phyloP scores from a whole-genome alignment of 1,284 basidiomycete species.

The Cryptococcus sp. region DNA sequence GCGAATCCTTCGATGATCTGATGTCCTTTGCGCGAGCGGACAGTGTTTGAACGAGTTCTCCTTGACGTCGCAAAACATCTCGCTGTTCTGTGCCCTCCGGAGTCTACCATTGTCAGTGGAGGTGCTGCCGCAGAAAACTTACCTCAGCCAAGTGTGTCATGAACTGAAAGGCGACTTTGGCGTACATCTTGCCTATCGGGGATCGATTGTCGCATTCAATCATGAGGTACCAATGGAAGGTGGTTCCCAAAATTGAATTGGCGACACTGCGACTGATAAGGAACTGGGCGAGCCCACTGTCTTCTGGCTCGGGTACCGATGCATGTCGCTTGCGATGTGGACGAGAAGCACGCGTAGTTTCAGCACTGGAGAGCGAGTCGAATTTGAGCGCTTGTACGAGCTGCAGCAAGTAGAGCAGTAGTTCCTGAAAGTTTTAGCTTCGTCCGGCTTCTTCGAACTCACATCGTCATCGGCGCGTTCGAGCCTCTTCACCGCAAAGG shows the following conservation, averaged over 20 bases:
- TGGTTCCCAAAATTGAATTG: conserved; percentile 83
- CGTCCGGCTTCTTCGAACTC: conserved; percentile 30
- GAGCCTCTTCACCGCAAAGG: conserved; percentile 90
- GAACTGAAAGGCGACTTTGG: conserved; percentile 82
- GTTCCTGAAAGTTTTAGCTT: conserved; percentile 64
- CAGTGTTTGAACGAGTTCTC: conserved; percentile 78
- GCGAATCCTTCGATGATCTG: conserved; percentile 83
- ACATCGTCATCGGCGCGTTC: conserved; percentile 93
- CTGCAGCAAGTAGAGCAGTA: conserved; percentile 89
- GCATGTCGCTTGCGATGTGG: conserved; percentile 58
- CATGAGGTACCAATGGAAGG: conserved; percentile 96
- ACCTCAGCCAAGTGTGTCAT: conserved; percentile 84
- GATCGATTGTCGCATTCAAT: conserved; percentile 79
- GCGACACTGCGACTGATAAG: conserved; percentile 80
- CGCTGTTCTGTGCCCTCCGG: conserved; percentile 74
- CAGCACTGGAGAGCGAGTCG: conserved; percentile 57
- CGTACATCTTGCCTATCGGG: conserved; percentile 86
- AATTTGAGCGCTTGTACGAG: conserved; percentile 98
- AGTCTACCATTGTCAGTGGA: conserved; percentile 55
- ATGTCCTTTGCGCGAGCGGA: conserved; percentile 83
- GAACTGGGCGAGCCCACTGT: conserved; percentile 85
- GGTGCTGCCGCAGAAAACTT: conserved; percentile 27
- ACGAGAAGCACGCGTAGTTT: conserved; percentile 60
- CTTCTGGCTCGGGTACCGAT: conserved; percentile 60
- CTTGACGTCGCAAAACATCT: conserved; percentile 80